Evolutionary conservation across 2,329 filamentous ascomycete genomes (phyloP), one percentile per base, ranked within the genome.

Genomic region (Monilinia fructigena): DNA sequence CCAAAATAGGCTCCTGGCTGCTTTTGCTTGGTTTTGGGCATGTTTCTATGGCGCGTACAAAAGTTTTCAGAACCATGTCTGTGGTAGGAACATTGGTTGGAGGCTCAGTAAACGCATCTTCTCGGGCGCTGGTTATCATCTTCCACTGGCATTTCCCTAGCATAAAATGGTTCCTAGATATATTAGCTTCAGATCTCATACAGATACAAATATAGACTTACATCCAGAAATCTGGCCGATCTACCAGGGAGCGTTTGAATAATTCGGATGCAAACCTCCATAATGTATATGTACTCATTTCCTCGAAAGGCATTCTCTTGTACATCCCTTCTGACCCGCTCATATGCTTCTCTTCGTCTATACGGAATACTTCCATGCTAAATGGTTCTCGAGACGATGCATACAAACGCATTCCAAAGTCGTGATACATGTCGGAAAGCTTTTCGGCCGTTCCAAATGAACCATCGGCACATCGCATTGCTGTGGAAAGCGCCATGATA

Each of bases 81-180:
- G 73, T 73, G 55, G 67, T 71, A 63, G 68, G 74, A 31, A 55
- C 45, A 53, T 67, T 56, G 71, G 35, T 63, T 71, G 74, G 75
- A 79, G 72, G 47, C 67, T 79, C 72, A 16, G 72, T 73, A 72
- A 77, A 66, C 77, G 76, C 66, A 74, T 79, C 70, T 72, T 77
- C 69, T 28, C 80, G 79, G 56, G 81, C 79, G 48, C 79, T 80
- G 54, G 78, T 80, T 71, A 83, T 87, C 83, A 91, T 88, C 75
- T 91, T 92, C 86, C 88, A 91, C 4, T 87, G 79, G 72, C 87
- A 89, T 78, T 92, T 92, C 28, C 85, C 86, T 11, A 89, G 82
- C 82, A 89, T 88, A 72, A 88, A 91, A 71, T 89, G 83, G 67
- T 85, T 85, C 76, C 82, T 84, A 70, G 20, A n/a, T 59, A 20